phyloP scores from a whole-genome alignment of 1,284 basidiomycete species.

The Puccinia polysora region DNA sequence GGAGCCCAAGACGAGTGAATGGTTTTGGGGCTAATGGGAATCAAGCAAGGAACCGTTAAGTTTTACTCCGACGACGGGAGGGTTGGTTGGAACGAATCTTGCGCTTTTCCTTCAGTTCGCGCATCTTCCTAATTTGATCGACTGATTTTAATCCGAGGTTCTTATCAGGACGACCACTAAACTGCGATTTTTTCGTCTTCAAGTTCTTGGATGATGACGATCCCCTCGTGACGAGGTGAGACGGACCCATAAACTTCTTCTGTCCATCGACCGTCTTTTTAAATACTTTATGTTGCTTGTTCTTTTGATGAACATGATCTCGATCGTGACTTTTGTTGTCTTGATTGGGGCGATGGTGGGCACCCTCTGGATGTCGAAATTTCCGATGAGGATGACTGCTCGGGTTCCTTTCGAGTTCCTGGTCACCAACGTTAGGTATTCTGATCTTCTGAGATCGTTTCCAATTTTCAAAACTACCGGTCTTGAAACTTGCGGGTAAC shows the following conservation, averaged over 20 bases:
- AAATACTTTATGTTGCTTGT: conserved; percentile 69
- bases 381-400: conserved; percentile 29
- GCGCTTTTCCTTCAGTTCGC: conserved; percentile 52
- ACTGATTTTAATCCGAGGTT: conserved; percentile 60
- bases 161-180: conserved; percentile 47
- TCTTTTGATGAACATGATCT: conserved; percentile 67
- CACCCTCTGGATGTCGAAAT: conserved; percentile 38
- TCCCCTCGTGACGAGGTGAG: conserved; percentile 43
- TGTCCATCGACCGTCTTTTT: conserved; percentile 51
- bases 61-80: not conserved
- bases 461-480: conserved; percentile 94
- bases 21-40: no score
- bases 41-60: no score
- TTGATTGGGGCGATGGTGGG: conserved; percentile 53
- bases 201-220: conserved; percentile 45
- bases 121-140: conserved; percentile 76
- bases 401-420: conserved; percentile 56
- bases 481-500: conserved; percentile 87
- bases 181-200: conserved; percentile 46
- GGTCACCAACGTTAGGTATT: conserved; percentile 76
- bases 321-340: conserved; percentile 63
- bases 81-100: not conserved
- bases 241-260: conserved; percentile 35
- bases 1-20: no score
- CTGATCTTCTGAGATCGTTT: conserved; percentile 67